phyloP scores from a whole-genome alignment of 257 asterid genomes.

The Pogostemon cablin region DNA sequence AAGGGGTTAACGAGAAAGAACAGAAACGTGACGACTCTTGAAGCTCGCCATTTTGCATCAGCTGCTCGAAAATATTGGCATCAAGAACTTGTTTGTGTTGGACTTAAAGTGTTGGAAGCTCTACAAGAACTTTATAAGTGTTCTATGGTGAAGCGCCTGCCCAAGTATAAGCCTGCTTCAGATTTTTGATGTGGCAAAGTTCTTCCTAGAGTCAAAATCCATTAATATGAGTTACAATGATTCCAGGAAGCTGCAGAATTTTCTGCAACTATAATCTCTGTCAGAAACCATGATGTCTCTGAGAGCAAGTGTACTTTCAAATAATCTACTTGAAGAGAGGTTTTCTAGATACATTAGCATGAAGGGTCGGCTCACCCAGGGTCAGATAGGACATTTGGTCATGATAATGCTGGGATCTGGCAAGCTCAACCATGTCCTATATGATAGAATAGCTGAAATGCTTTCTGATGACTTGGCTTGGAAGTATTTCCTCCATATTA shows the following conservation, averaged over 20 bases:
- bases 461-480: conserved; percentile 24
- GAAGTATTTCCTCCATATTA: conserved; percentile 43
- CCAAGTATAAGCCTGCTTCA: conserved; percentile 41
- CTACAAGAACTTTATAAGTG: conserved; percentile 38
- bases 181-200: conserved; percentile 41
- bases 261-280: conserved; percentile 28
- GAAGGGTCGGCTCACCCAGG: conserved; percentile 31
- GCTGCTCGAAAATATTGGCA: conserved; percentile 50
- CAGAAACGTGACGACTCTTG: conserved; percentile 31
- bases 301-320: conserved; percentile 44
- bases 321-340: conserved; percentile 44
- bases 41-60: conserved; percentile 39
- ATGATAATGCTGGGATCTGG: conserved; percentile 50
- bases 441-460: conserved; percentile 29
- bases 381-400: conserved; percentile 47
- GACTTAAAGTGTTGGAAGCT: conserved; percentile 46
- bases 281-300: conserved; percentile 40
- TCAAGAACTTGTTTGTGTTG: conserved; percentile 41
- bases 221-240: conserved; percentile 21
- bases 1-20: conserved; percentile 23
- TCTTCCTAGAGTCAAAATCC: conserved; percentile 31
- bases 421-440: conserved; percentile 35
- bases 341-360: conserved; percentile 22
- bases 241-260: conserved; percentile 27
- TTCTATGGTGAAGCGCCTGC: conserved; percentile 1